Conservation (phyloP, 345 rosid genomes). For the Turritis glabra region DNA sequence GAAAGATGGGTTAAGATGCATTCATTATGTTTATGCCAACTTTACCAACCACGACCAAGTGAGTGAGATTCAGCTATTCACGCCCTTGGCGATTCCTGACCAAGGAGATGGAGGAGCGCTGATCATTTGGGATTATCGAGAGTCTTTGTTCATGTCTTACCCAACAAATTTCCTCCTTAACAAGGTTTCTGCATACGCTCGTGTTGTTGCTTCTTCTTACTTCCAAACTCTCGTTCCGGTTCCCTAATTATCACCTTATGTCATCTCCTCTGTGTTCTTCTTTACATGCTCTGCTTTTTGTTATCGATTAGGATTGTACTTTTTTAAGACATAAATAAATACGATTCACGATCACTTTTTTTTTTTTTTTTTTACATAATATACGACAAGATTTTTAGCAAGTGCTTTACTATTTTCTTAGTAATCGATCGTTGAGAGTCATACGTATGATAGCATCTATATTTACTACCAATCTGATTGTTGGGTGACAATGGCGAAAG, state of each 20-base stretch:
- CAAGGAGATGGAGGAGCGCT: background rate
- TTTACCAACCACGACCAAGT: background rate
- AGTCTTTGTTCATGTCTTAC: background rate
- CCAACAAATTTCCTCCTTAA: background rate
- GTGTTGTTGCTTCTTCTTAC: slow-evolving; percentile 13
- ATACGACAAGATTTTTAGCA: background rate
- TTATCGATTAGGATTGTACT: background rate
- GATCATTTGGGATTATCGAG: background rate
- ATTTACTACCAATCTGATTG: slow-evolving; percentile 1
- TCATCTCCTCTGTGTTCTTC: background rate
- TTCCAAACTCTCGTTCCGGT: background rate
- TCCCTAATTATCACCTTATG: background rate
- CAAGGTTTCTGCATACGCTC: background rate
- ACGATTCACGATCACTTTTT: too few relatives aligned
- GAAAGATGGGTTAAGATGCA: background rate
- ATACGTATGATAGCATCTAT: background rate
- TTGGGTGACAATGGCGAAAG: slow-evolving; percentile 7
- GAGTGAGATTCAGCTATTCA: background rate
- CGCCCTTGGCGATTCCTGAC: background rate
- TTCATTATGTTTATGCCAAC: background rate
- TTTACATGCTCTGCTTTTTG: background rate
- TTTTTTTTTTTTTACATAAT: too few relatives aligned
- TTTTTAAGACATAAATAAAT: too few relatives aligned
- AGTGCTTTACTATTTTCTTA: background rate
- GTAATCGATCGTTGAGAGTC: background rate